A percentile compares a stretch with the other conserved stretches of the same genome.
Conservation (phyloP, 768 basidiomycete genomes). For the Mrakia frigida region DNA sequence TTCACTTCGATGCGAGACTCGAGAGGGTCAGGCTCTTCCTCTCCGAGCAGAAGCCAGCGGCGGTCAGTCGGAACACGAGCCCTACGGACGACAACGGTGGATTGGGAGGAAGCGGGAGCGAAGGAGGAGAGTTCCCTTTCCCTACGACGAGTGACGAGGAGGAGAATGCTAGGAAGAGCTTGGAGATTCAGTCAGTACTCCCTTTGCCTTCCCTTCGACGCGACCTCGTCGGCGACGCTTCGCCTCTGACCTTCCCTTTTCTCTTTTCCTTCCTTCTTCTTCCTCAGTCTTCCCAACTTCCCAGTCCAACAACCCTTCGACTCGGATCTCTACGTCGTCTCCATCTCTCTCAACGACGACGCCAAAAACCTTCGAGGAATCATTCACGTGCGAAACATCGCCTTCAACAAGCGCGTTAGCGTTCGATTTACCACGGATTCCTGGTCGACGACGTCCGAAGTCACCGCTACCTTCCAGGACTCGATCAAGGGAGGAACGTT, state of each 20-base stretch:
- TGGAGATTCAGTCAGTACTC: conserved; percentile 35
- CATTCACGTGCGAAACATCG: conserved; percentile 74
- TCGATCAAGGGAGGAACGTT: conserved; percentile 46
- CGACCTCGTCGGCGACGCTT: not conserved
- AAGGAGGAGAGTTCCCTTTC: conserved; percentile 43
- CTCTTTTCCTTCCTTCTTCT: conserved; percentile 38
- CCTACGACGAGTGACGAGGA: conserved; percentile 43
- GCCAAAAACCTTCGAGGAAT: conserved; percentile 58
- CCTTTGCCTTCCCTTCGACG: too few species aligned
- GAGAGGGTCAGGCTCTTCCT: conserved; percentile 94
- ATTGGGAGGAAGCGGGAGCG: conserved; percentile 46
- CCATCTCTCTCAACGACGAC: conserved; percentile 47
- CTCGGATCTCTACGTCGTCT: conserved; percentile 48
- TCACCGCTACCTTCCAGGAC: conserved; percentile 66
- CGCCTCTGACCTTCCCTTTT: not conserved
- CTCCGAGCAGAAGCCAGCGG: conserved; percentile 88
- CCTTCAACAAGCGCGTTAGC: conserved; percentile 80
- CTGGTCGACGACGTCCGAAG: conserved; percentile 96
- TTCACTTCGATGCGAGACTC: conserved; percentile 86
- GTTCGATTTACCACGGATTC: conserved; percentile 87
- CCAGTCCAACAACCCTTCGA: conserved; percentile 32
- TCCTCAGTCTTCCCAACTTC: conserved; percentile 24
- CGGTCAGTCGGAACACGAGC: conserved; percentile 84
- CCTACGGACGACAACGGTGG: conserved; percentile 62
- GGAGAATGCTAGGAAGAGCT: conserved; percentile 10